Evolutionary conservation across 805 yeast species (phyloP).

Genomic region (Myxozyma mucilagina): DNA sequence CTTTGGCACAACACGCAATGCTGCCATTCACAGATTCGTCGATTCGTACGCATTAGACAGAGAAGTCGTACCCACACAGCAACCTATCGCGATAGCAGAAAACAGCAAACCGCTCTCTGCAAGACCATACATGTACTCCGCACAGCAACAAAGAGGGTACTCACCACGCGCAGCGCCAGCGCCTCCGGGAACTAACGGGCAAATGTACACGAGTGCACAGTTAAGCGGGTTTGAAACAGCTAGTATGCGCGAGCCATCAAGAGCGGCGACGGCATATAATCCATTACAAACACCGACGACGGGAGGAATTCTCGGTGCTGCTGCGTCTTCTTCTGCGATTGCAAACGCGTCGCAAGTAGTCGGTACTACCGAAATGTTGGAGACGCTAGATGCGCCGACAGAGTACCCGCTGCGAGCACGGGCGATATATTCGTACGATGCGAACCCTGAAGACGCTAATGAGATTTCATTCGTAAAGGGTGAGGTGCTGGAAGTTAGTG

Average conservation of each 20-base stretch:
- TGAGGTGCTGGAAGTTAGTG: slow-evolving; percentile 87
- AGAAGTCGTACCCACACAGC: not conserved
- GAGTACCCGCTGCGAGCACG: slow-evolving; percentile 81
- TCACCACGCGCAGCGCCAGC: slow-evolving; percentile 5
- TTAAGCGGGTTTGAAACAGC: slow-evolving; percentile 45
- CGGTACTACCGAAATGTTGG: slow-evolving; percentile 15
- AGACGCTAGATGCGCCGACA: slow-evolving; percentile 35
- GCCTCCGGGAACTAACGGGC: slow-evolving; percentile 10
- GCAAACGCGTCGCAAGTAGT: not conserved
- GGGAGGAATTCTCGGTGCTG: too few species aligned
- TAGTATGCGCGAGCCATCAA: slow-evolving; percentile 31
- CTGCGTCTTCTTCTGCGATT: too few species aligned
- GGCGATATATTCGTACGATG: slow-evolving; percentile 83
- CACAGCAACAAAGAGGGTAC: not conserved
- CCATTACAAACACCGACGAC: not conserved
- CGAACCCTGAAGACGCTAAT: slow-evolving; percentile 89
- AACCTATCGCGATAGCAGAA: not conserved
- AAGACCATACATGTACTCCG: not conserved
- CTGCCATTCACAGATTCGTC: slow-evolving; percentile 81
- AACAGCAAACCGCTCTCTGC: not conserved
- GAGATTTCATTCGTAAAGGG: slow-evolving; percentile 90
- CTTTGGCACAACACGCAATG: slow-evolving; percentile 85
- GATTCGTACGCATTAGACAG: slow-evolving; percentile 59
- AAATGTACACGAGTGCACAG: slow-evolving; percentile 43
- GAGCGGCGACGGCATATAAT: not conserved